A percentile compares a stretch with the other conserved stretches of the same genome.
Conservation (phyloP, 495 filamentous ascomycete species). For the Aspergillus mulundensis region DNA sequence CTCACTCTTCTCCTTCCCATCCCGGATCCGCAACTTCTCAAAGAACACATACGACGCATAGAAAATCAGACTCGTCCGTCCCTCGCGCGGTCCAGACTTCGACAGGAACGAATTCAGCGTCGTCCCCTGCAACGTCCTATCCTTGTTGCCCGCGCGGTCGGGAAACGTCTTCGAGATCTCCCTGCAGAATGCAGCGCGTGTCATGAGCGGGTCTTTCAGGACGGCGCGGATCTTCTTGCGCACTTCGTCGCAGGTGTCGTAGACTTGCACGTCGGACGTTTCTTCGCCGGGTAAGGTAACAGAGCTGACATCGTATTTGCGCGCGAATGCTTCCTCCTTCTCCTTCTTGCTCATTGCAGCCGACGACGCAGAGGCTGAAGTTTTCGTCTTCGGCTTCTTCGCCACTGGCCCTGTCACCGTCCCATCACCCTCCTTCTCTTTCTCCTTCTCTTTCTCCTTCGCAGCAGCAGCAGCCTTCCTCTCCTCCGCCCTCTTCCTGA, state of each 20-base stretch:
- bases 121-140: neutral
- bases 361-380: too few species aligned
- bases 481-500: neutral
- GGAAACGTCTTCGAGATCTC: constrained; percentile 13
- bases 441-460: too few species aligned
- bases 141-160: neutral
- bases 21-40: neutral
- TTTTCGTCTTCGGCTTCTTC: too few species aligned
- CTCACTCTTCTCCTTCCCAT: neutral
- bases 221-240: constrained; percentile 15
- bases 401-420: too few species aligned
- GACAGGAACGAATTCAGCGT: neutral
- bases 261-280: neutral
- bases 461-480: too few species aligned
- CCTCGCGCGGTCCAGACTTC: neutral
- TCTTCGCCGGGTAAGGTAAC: constrained; percentile 11
- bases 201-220: constrained; percentile 3
- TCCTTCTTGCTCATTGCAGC: constrained; percentile 7
- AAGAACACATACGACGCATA: neutral
- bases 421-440: too few species aligned
- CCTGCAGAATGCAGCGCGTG: constrained; percentile 6
- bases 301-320: constrained; percentile 12
- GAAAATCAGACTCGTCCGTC: neutral
- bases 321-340: neutral
- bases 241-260: constrained; percentile 15